Evolutionary conservation across 1,284 basidiomycete species (phyloP), one percentile per base, ranked within the genome.

Genomic region (Singerocomus inundabilis): DNA sequence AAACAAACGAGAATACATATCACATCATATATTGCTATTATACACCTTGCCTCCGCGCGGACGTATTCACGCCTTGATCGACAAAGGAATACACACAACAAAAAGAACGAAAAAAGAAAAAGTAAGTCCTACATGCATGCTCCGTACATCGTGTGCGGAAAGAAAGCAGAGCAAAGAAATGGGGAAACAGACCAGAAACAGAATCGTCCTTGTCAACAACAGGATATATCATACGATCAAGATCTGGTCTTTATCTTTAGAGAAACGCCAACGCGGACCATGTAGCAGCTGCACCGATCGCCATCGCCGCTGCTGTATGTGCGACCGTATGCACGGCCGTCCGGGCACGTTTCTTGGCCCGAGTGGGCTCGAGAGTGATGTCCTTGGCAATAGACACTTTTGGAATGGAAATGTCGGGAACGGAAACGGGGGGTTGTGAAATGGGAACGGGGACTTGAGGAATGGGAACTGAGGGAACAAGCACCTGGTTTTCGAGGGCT

Each of bases 181-280:
- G 21, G 33, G 15, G 26, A 36, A 28, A n/a, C 18, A 21, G 11
- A 18, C n/a, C 34, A 25, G 26, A 26, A 24, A 34, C 8, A 15
- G 16, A 35, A n/a, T 37, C 21, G 37, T 26, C 33, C 29, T 32
- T 28, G 30, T 36, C n/a, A 13, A 30, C n/a, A n/a, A 4, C 25
- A 4, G 28, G 29, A 46, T 30, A 31, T 16, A 16, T 36, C 24
- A 33, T 32, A 28, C 32, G 28, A 47, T 13, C 43, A 25, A n/a
- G 2, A 12, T 6, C 28, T n/a, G 15, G 25, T 35, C 31, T 31
- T 28, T 15, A 18, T 39, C 46, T 50, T 75, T 54, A 82, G 52
- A 72, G 74, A 61, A 82, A 87, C 1, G 84, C 84, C 51, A 87
- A 68, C 21, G 82, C 82, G 26, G 80, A 77, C 85, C 85, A 87